Conservation (phyloP, 257 asterid genomes). For the Nicotiana tomentosiformis region DNA sequence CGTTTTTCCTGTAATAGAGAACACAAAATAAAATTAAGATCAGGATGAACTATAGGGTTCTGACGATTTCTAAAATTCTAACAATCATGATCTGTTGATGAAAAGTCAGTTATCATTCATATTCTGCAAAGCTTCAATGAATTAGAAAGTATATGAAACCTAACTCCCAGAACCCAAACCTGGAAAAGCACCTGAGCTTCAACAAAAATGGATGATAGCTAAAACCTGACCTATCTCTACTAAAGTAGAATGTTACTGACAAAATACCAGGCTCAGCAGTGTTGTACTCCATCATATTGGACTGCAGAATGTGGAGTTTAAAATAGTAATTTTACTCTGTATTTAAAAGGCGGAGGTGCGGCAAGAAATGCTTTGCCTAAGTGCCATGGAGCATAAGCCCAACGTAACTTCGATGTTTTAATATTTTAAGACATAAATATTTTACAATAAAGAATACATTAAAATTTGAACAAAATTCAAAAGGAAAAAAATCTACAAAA, state of each 20-base stretch:
- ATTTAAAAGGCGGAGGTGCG: background rate
- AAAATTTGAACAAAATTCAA: background rate
- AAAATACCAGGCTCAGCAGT: constrained; percentile 1
- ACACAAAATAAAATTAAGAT: background rate
- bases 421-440: background rate
- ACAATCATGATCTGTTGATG: background rate
- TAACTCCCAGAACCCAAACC: background rate
- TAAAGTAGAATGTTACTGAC: background rate
- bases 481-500: background rate
- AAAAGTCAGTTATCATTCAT: background rate
- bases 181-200: background rate
- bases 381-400: background rate
- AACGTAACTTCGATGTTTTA: background rate
- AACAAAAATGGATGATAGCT: background rate
- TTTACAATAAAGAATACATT: background rate
- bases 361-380: background rate
- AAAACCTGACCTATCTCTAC: background rate
- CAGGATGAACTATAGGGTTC: background rate
- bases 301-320: background rate
- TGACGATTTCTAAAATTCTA: background rate
- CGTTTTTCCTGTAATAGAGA: constrained; percentile 59
- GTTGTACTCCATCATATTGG: background rate
- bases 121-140: background rate
- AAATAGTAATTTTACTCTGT: background rate
- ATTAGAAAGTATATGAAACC: background rate